phyloP scores from a whole-genome alignment of 768 basidiomycete genomes.

The Kondoa subrosea region DNA sequence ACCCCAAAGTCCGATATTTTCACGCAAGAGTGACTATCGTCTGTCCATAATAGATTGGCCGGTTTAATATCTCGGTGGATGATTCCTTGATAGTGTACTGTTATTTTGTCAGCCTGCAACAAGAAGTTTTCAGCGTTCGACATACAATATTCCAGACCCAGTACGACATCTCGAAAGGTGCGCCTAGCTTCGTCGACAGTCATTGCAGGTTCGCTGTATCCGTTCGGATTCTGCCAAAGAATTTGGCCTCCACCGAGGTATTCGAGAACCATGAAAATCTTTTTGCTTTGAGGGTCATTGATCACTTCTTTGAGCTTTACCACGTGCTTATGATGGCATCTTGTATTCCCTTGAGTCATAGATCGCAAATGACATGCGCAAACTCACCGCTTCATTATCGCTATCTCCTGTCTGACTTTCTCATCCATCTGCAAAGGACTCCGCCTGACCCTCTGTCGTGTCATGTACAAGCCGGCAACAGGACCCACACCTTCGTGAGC shows the following conservation, averaged over 20 bases:
- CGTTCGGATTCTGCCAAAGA: constrained; percentile 45
- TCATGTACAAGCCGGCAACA: neutral
- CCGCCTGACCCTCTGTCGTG: constrained; percentile 1
- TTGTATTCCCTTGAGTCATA: constrained; percentile 39
- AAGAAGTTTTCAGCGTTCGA: too few species aligned
- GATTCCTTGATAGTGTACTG: constrained; percentile 93
- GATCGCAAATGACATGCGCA: too few species aligned
- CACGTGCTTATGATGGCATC: constrained; percentile 15
- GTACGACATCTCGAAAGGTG: constrained; percentile 79
- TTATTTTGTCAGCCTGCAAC: neutral
- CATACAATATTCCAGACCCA: constrained; percentile 89
- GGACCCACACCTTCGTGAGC: too few species aligned
- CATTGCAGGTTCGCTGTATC: constrained; percentile 49
- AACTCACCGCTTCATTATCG: constrained; percentile 43
- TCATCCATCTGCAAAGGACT: constrained; percentile 23
- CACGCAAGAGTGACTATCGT: constrained; percentile 57
- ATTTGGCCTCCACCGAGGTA: constrained; percentile 91
- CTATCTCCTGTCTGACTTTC: constrained; percentile 33
- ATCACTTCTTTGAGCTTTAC: constrained; percentile 70
- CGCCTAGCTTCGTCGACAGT: constrained; percentile 64
- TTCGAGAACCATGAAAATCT: constrained; percentile 95
- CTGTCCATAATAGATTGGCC: constrained; percentile 81
- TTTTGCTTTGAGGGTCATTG: constrained; percentile 69
- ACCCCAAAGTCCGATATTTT: constrained; percentile 99
- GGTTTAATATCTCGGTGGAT: constrained; percentile 99